Conservation (phyloP, 129 eudicot species). For the Escallonia herrerae region DNA sequence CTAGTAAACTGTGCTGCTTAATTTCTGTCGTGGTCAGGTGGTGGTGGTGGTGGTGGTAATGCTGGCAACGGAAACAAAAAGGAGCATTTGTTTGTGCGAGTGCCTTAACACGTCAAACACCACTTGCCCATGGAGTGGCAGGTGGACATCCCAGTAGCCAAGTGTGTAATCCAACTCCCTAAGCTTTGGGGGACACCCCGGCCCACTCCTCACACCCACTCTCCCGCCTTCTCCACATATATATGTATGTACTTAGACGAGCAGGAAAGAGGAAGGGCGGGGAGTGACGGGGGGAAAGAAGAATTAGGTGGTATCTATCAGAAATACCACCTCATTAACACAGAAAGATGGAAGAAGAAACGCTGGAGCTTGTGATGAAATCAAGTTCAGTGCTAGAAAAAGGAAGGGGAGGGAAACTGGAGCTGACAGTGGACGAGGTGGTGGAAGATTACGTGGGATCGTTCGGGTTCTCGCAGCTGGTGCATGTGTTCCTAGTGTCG, state of each 20-base stretch:
- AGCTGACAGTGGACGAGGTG: conserved; percentile 36
- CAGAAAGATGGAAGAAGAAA: conserved; percentile 25
- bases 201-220: background rate
- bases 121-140: conserved; percentile 4
- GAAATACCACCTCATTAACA: too few species aligned
- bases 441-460: conserved; percentile 32
- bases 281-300: background rate
- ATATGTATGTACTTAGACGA: background rate
- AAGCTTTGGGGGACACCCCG: background rate
- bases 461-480: conserved; percentile 38
- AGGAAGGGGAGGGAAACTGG: conserved; percentile 5
- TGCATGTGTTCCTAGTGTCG: conserved; percentile 38
- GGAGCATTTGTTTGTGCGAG: background rate
- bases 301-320: background rate
- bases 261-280: background rate
- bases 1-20: too few species aligned
- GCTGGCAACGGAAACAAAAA: too few species aligned
- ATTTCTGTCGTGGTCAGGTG: too few species aligned
- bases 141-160: background rate
- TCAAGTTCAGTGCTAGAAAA: conserved; percentile 4
- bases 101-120: conserved; percentile 12
- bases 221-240: background rate
- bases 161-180: background rate
- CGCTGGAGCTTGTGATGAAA: conserved; percentile 12
- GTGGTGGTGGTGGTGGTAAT: too few species aligned